Evolutionary conservation across 805 yeast species (phyloP), one percentile per base, ranked within the genome.

Genomic region (Clavispora santaluciae): DNA sequence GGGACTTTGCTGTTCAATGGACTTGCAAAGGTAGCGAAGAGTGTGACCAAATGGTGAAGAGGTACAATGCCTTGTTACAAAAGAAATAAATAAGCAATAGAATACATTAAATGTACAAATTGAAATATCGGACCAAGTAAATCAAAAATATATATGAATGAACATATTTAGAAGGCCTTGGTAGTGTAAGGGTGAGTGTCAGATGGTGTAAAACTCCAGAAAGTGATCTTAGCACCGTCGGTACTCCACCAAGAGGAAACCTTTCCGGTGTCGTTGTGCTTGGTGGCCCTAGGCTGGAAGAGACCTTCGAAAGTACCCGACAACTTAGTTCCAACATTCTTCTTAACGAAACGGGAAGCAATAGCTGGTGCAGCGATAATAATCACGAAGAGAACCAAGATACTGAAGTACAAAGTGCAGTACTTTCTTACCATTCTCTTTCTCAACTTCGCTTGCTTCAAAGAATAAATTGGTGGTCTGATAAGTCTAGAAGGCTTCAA

Each of bases 371-470:
- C 97, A 49, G 81, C 83, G 59, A 93, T 81, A 63, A 91, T 66
- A 36, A 76, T 83, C 50, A 81, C 78, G 55, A 89, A 89, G 45
- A 88, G 58, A 36, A 78, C 60, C 55, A 95, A 68, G 47, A 93
- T 70, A 42, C 69, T 54, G 57, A 87, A 80, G 77, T 82, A 93
- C 62, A 95, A 72, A 9, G 86, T 66, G 48, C 95, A 81, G 75
- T 93, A 93, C 70, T 88, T 89, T 68, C 86, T 82, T 26, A 93
- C 95, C 95, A 93, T 91, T 73, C 99, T 83, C 84, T 85, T 88
- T 64, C 99, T 85, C 66, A 90, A 81, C 71, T 87, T 83, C 43
- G 95, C 91, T 73, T 93, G 98, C 72, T 93, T 93, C 71, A 91
- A 74, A 15, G 98, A 88, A 72, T 88, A 90, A 63, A 93, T 89